Evolutionary conservation across 345 rosid genomes (phyloP).

Genomic region (Aegle marmelos): DNA sequence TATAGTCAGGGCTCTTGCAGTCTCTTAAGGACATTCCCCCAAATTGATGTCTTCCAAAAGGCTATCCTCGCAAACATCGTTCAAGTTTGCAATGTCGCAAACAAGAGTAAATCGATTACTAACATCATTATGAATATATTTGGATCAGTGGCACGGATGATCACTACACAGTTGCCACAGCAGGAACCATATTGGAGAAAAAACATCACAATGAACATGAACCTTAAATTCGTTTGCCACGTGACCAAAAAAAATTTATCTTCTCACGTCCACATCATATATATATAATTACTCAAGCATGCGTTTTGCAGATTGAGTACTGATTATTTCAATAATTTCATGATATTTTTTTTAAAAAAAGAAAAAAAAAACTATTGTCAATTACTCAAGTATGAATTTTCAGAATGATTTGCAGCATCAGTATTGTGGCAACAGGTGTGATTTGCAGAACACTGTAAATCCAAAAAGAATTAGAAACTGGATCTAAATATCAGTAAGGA

Average conservation of each 20-base stretch:
- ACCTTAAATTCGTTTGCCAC: too few relatives aligned
- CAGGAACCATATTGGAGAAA: background rate
- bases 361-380: background rate
- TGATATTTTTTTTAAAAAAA: too few relatives aligned
- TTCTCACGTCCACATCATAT: too few relatives aligned
- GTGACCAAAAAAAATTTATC: background rate
- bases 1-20: constrained; percentile 89
- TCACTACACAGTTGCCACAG: background rate
- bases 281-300: too few relatives aligned
- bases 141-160: background rate
- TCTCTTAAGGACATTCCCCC: constrained; percentile 72
- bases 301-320: too few relatives aligned
- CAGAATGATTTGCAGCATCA: too few relatives aligned
- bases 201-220: background rate
- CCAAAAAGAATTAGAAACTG: background rate
- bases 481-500: background rate
- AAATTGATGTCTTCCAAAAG: constrained; percentile 84
- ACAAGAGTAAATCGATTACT: background rate
- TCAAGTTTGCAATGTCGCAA: constrained; percentile 52
- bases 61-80: constrained; percentile 82
- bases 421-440: background rate
- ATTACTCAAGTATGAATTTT: too few relatives aligned
- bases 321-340: too few relatives aligned
- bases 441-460: background rate
- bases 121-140: background rate